Base-by-base conservation (phyloP, 257 asterid species). In the Nicotiana paniculata region DNA sequence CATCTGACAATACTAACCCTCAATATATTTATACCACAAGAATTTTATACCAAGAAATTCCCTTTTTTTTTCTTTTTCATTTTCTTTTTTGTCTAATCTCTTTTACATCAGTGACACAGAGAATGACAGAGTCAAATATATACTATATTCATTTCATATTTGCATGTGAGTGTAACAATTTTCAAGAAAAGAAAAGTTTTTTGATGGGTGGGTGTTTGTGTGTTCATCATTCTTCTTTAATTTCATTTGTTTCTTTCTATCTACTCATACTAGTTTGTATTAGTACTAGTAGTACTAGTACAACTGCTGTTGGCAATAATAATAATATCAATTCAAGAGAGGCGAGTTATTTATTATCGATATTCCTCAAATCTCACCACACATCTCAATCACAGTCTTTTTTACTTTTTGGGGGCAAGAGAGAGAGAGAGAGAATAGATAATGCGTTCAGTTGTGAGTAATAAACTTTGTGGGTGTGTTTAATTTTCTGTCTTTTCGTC, bases 371-470 rank as follows among this genome's bases (percentile, higher is more conserved):
- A 79, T 61, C 75, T 79, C 61, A 79, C 82, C 82, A 59, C 82
- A 61, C 82, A 79, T 83, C 68, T 51, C 39, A 32, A 83, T 83
- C 85, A 85, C 86, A 88, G 84, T 83, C 82, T 67, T 79, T 76
- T 77, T 81, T 82, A 82, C 81, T 84, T 66, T 85, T 85, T 10
- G 24, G 55, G 82, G 70, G 74, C 54, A 46, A 74, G 79, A 46
- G 79, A 72, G 78, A 69, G 81, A 4, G 81, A 4, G 81, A 55
- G 62, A 12, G 5, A 43, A 58, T 80, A 85, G 88, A 87, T 88
- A 87, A 86, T 86, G 90, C 83, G 67, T 83, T 61, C 89, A 85
- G 81, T 84, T 85, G 86, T 83, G 79, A 82, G 81, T 79, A 84
- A 81, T 72, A 87, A 43, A 86, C 87, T 88, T 86, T 86, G 87